phyloP scores from a whole-genome alignment of 2,329 filamentous ascomycete genomes.

The Capronia epimyces region DNA sequence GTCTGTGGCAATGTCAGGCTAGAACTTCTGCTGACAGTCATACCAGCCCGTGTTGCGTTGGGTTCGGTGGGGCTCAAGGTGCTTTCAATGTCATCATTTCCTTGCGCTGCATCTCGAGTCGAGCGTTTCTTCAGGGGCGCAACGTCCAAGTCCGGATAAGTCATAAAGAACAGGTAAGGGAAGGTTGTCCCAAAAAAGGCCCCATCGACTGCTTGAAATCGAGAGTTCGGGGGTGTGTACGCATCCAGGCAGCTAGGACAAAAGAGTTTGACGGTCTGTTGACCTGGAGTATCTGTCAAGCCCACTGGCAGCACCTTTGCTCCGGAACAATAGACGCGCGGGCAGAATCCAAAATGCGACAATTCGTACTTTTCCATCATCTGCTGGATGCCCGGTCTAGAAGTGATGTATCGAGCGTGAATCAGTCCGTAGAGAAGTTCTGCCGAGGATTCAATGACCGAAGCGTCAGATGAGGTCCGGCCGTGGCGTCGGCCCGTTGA shows the following conservation, averaged over 20 bases:
- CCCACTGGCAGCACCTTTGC: slow-evolving; percentile 89
- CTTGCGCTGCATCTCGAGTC: slow-evolving; percentile 18
- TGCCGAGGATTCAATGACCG: slow-evolving; percentile 94
- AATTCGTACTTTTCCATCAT: slow-evolving; percentile 99
- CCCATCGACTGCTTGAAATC: slow-evolving; percentile 94
- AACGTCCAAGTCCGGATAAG: slow-evolving; percentile 92
- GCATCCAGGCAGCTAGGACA: slow-evolving; percentile 95
- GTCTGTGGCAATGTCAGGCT: slow-evolving; percentile 25
- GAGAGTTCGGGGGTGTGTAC: slow-evolving; percentile 93
- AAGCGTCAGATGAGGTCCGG: slow-evolving; percentile 85
- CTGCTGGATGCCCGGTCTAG: slow-evolving; percentile 89
- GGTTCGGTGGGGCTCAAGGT: slow-evolving; percentile 29
- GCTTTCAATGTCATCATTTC: slow-evolving; percentile 26
- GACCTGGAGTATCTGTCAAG: slow-evolving; percentile 86
- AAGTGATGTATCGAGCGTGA: slow-evolving; percentile 97
- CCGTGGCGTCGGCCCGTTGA: slow-evolving; percentile 61
- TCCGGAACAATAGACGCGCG: slow-evolving; percentile 86
- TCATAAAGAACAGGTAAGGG: slow-evolving; percentile 94
- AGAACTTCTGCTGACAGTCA: slow-evolving; percentile 28
- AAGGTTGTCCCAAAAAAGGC: slow-evolving; percentile 98
- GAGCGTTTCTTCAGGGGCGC: slow-evolving; percentile 57
- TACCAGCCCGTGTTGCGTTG: slow-evolving; percentile 13
- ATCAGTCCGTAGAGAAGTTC: slow-evolving; percentile 97
- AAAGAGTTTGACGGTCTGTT: slow-evolving; percentile 97
- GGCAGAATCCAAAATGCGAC: slow-evolving; percentile 91